phyloP scores from a whole-genome alignment of 139 green algal species.

The Axilococcus clingmanii region DNA sequence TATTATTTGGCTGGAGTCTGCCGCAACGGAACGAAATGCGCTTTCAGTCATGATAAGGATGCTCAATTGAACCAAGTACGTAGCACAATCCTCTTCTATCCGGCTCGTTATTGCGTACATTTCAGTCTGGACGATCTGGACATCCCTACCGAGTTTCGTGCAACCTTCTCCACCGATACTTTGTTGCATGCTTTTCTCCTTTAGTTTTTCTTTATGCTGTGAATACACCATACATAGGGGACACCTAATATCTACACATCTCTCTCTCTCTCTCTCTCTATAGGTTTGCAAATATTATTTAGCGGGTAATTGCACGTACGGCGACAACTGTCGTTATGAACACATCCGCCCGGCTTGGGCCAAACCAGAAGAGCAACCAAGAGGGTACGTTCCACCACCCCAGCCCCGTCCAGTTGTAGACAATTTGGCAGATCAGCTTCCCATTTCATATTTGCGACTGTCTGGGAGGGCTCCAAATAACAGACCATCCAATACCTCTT shows the following conservation, averaged over 20 bases:
- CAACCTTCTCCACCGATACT: neutral
- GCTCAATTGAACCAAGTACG: no score
- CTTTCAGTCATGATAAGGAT: no score
- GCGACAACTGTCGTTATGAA: conserved; percentile 29
- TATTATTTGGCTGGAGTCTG: no score
- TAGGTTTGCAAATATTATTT: conserved; percentile 56
- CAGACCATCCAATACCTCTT: neutral
- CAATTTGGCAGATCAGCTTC: conserved; percentile 9
- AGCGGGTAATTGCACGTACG: conserved; percentile 44
- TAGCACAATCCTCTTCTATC: no score
- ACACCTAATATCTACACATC: neutral
- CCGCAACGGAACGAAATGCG: no score
- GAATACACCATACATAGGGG: neutral
- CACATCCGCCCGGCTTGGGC: conserved; percentile 23
- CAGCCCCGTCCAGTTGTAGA: conserved; percentile 7
- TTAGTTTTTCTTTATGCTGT: conserved; percentile 1
- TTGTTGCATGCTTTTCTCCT: neutral
- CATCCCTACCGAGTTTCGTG: no score
- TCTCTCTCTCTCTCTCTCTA: neutral
- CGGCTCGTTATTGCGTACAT: no score
- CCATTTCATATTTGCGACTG: conserved; percentile 23
- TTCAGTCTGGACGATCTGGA: no score
- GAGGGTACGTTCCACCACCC: neutral
- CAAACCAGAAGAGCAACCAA: neutral
- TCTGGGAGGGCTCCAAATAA: neutral